phyloP scores from a whole-genome alignment of 1,284 basidiomycete species.

The Ustilago curta region DNA sequence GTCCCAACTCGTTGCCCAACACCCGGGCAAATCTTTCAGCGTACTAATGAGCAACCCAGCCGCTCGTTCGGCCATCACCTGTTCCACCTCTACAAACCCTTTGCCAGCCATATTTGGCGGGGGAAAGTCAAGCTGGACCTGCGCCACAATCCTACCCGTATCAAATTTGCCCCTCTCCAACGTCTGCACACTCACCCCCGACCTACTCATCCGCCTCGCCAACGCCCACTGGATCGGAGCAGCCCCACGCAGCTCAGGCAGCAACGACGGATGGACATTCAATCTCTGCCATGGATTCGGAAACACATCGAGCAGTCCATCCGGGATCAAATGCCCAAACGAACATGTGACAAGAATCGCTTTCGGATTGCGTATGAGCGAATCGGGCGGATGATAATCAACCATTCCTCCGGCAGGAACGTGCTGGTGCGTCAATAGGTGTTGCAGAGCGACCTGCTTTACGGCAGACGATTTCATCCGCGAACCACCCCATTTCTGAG shows the following conservation, averaged over 20 bases:
- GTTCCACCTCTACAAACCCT: conserved; percentile 75
- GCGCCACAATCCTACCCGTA: conserved; percentile 43
- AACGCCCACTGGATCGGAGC: conserved; percentile 91
- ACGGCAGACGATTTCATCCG: conserved; percentile 62
- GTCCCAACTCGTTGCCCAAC: conserved; percentile 70
- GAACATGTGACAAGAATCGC: conserved; percentile 85
- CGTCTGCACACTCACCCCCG: conserved; percentile 61
- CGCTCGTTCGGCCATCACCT: conserved; percentile 77
- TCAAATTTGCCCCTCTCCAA: conserved; percentile 55
- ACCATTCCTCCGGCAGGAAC: conserved; percentile 45
- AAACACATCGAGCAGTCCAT: conserved; percentile 78
- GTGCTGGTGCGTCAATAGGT: conserved; percentile 26
- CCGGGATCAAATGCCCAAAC: conserved; percentile 87
- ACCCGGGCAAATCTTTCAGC: conserved; percentile 75
- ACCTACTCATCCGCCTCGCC: conserved; percentile 24
- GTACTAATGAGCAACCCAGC: conserved; percentile 79
- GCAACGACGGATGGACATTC: conserved; percentile 90
- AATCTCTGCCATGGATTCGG: conserved; percentile 75
- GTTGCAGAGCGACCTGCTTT: conserved; percentile 47
- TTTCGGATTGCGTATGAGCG: conserved; percentile 17
- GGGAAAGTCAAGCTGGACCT: conserved; percentile 71
- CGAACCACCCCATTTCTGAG: conserved; percentile 56
- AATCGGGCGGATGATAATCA: conserved; percentile 19
- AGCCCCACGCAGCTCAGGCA: conserved; percentile 89
- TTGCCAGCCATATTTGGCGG: conserved; percentile 62